Percentiles rank a stretch among this genome's conserved stretches.
Evolutionary conservation across 805 yeast genomes (phyloP).

Genomic region (Saturnispora quitensis): DNA sequence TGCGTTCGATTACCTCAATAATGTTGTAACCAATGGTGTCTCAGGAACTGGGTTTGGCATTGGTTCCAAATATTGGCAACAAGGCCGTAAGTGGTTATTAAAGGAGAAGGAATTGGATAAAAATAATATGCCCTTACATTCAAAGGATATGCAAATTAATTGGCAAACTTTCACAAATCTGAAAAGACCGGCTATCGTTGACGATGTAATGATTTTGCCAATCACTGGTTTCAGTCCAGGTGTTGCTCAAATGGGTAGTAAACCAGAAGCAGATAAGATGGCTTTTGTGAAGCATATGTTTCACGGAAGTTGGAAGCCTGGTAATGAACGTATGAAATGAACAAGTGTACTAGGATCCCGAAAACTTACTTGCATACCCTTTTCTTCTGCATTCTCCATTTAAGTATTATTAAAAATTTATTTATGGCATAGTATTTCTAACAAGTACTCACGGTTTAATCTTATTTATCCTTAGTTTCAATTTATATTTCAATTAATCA

Average conservation of each 20-base stretch:
- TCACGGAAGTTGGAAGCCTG: slow-evolving; percentile 55
- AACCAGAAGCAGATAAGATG: slow-evolving; percentile 31
- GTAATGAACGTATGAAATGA: slow-evolving; percentile 13
- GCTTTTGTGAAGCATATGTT: slow-evolving; percentile 59
- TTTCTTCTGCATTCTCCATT: too few species aligned
- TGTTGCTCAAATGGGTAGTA: slow-evolving; percentile 62
- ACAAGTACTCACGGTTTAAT: not conserved
- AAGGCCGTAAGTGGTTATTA: slow-evolving; percentile 16
- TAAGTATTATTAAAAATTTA: too few species aligned
- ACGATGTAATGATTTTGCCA: slow-evolving; percentile 66
- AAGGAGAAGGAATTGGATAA: slow-evolving; percentile 16
- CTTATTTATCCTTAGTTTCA: not conserved
- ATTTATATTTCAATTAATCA: too few species aligned
- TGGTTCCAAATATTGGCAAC: slow-evolving; percentile 24
- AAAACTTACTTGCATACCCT: not conserved
- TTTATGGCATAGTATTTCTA: not conserved
- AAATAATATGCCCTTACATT: slow-evolving; percentile 18
- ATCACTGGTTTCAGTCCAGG: slow-evolving; percentile 62
- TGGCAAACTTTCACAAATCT: slow-evolving; percentile 61
- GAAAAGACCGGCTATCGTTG: slow-evolving; percentile 43
- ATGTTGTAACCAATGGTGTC: slow-evolving; percentile 33
- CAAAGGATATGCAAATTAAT: slow-evolving; percentile 31
- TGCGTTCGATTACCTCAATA: slow-evolving; percentile 71
- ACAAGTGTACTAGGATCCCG: not conserved
- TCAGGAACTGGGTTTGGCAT: slow-evolving; percentile 27